Base-by-base conservation (phyloP, 2,329 filamentous ascomycete species). In the Trichophyton simii region DNA sequence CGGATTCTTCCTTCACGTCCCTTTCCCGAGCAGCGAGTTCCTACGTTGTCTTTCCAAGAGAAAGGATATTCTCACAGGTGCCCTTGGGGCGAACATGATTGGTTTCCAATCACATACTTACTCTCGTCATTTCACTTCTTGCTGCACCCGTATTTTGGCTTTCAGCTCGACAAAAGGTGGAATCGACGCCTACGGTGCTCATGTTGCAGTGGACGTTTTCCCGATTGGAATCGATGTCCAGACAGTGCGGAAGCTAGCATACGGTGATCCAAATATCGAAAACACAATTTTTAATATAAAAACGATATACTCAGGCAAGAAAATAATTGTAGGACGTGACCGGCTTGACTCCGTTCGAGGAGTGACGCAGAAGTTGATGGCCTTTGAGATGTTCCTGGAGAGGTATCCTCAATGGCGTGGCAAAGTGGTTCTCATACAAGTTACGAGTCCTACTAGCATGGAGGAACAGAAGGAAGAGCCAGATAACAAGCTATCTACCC, bases 91-190 rank as follows among this genome's bases (percentile, higher is more conserved):
- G 61, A 96, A 96, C 73, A 86, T 97, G 78, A 84, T 97, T 65
- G 91, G 91, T 0, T 96, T 97, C 77, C 92, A 97, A 75, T 94
- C 91, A 6, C 94, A 91, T 77, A 94, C 91, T 73, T 97, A 96
- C 74, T 92, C 91, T 13, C 85, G 91, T 25, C 92, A 97, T 73
- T 97, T 97, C 72, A 85, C 90, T 42, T 96, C 90, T 66, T 96
- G 91, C 76, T 96, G 91, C 75, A 95, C 90, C 1, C 85, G 91
- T 28, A 87, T 96, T 57, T 80, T 96, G 6, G 88, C 89, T n/a
- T 95, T 95, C 69, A 87, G 90, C 54, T 95, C 90, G 0, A 91
- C 91, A 63, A 85, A 85, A 1, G 85, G 87, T 3, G 90, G 91
- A 4, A 89, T 96, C 3, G 89, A 96, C 72, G 89, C 89, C 2